phyloP scores from a whole-genome alignment of 306 rosid species.

The Acacia confusa region DNA sequence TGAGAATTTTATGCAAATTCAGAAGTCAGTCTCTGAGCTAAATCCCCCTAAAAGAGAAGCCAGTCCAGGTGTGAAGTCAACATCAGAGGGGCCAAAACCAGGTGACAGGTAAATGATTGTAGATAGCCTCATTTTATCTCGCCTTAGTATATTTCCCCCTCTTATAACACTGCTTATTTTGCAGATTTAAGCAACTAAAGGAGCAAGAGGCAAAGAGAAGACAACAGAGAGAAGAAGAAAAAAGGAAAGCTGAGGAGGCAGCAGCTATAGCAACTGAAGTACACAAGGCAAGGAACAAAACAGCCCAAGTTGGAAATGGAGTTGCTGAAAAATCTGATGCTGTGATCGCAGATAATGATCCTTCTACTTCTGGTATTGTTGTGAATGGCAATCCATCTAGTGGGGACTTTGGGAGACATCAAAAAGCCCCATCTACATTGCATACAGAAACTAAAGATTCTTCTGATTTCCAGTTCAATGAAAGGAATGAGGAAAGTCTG shows the following conservation, averaged over 20 bases:
- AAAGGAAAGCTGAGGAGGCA: constrained; percentile 61
- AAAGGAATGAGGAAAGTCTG: constrained; percentile 29
- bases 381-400: constrained; percentile 57
- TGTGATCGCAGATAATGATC: constrained; percentile 33
- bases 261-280: constrained; percentile 46
- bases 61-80: constrained; percentile 49
- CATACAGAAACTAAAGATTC: constrained; percentile 44
- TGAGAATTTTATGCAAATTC: constrained; percentile 51
- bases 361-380: constrained; percentile 46
- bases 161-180: constrained; percentile 16
- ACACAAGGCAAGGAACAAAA: constrained; percentile 21
- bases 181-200: constrained; percentile 79
- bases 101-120: constrained; percentile 75
- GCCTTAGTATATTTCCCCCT: constrained; percentile 5
- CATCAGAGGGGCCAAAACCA: constrained; percentile 55
- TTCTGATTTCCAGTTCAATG: constrained; percentile 34
- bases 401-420: constrained; percentile 47
- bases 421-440: constrained; percentile 35
- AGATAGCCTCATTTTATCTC: neutral
- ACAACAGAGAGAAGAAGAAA: constrained; percentile 77
- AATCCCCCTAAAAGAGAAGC: constrained; percentile 38
- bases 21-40: constrained; percentile 49
- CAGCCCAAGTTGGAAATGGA: constrained; percentile 22
- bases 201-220: constrained; percentile 78
- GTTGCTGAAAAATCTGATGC: constrained; percentile 40